Evolutionary conservation across 176 grass and related monocot species (phyloP).

Genomic region (Puccinellia tenuiflora): DNA sequence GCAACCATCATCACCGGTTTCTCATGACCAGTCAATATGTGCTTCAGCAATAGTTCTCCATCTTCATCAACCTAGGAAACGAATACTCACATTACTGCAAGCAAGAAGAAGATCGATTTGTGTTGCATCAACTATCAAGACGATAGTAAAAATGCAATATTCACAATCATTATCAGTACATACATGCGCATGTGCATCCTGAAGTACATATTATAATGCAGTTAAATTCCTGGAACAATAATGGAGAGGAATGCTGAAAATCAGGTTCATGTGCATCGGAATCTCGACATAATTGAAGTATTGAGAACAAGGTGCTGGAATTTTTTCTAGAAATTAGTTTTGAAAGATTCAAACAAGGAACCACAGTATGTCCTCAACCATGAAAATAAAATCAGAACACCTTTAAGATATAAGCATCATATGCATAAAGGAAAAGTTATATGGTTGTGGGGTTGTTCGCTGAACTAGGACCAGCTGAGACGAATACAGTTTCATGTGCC

Average conservation of each 20-base stretch:
- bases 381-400: not conserved
- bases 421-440: not conserved
- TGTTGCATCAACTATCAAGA: constrained; percentile 16
- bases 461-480: not conserved
- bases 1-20: constrained; percentile 69
- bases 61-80: constrained; percentile 61
- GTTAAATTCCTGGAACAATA: not conserved
- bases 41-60: constrained; percentile 59
- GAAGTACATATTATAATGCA: not conserved
- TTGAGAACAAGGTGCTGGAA: not conserved
- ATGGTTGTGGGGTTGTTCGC: not conserved
- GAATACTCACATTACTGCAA: constrained; percentile 25
- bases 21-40: constrained; percentile 63
- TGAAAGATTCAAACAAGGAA: not conserved
- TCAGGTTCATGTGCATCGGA: not conserved
- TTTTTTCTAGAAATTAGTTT: not conserved
- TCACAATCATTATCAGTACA: not conserved
- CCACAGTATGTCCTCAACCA: not conserved
- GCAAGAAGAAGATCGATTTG: constrained; percentile 11
- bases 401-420: not conserved
- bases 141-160: not conserved
- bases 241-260: not conserved
- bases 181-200: not conserved
- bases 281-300: not conserved
- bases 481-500: not conserved